phyloP scores from a whole-genome alignment of 2,329 filamentous ascomycete genomes.

The Diplodia sapinea region DNA sequence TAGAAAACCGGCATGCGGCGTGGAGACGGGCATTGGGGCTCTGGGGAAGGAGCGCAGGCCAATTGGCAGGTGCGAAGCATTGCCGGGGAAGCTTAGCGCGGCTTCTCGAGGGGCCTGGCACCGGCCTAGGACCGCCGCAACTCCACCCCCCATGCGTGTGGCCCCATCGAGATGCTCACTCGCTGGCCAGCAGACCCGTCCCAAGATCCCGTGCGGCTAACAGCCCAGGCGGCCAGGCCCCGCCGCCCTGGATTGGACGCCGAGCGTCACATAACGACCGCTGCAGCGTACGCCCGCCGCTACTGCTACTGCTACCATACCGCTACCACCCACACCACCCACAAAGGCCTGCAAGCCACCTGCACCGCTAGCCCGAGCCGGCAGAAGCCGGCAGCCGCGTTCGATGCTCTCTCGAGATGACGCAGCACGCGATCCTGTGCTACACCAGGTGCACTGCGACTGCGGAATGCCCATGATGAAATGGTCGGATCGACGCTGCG shows the following conservation, averaged over 20 bases:
- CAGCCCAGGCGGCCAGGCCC: neutral
- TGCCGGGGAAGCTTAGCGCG: neutral
- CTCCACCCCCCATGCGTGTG: neutral
- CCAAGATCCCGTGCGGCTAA: neutral
- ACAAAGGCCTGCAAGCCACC: no score
- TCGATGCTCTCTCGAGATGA: neutral
- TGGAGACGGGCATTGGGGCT: neutral
- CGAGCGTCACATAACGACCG: neutral
- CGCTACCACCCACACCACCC: neutral
- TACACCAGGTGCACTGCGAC: no score
- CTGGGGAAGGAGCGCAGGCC: neutral
- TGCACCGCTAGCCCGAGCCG: neutral
- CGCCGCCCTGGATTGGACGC: neutral
- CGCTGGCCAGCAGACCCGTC: neutral
- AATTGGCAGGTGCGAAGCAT: neutral
- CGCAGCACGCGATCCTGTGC: neutral
- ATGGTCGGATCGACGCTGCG: neutral
- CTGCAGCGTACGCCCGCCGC: neutral
- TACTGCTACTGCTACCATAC: no score
- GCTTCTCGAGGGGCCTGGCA: neutral
- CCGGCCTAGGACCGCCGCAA: constrained; percentile 13
- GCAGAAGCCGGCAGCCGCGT: neutral
- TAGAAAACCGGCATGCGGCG: neutral
- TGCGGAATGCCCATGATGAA: neutral
- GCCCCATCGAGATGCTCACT: constrained; percentile 13